Evolutionary conservation across 129 eudicot genomes (phyloP).

Genomic region (Heracleum sosnowskyi): DNA sequence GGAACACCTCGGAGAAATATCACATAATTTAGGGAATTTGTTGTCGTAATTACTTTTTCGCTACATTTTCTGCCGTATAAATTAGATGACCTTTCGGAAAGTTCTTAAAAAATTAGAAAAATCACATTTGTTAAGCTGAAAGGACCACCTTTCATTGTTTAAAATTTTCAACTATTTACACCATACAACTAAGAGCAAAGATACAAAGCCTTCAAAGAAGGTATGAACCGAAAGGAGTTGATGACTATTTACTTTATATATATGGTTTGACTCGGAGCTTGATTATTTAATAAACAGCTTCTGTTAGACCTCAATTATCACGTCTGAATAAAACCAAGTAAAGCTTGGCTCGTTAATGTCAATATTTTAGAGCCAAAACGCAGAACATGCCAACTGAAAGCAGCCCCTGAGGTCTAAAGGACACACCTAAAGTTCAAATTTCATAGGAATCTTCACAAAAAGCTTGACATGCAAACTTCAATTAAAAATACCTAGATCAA

Average conservation of each 20-base stretch:
- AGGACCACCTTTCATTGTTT: neutral
- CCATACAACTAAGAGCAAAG: neutral
- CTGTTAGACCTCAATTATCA: neutral
- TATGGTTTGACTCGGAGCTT: neutral
- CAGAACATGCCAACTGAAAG: neutral
- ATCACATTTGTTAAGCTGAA: neutral
- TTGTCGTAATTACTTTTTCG: no score
- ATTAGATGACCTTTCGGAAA: no score
- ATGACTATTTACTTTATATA: neutral
- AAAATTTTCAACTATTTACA: neutral
- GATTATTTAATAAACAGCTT: neutral
- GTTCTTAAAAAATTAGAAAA: no score
- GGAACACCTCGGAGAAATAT: neutral
- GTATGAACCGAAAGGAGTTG: neutral
- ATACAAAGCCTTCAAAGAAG: neutral
- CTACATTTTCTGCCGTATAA: no score
- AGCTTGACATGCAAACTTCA: neutral
- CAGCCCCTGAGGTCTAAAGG: constrained; percentile 1
- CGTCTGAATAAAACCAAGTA: neutral
- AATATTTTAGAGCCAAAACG: neutral
- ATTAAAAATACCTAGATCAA: neutral
- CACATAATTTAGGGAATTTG: no score
- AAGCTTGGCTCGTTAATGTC: neutral
- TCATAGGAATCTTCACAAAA: neutral
- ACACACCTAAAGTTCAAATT: neutral